Conservation (phyloP, 2,329 filamentous ascomycete genomes). For the Neoscytalidium dimidiatum region DNA sequence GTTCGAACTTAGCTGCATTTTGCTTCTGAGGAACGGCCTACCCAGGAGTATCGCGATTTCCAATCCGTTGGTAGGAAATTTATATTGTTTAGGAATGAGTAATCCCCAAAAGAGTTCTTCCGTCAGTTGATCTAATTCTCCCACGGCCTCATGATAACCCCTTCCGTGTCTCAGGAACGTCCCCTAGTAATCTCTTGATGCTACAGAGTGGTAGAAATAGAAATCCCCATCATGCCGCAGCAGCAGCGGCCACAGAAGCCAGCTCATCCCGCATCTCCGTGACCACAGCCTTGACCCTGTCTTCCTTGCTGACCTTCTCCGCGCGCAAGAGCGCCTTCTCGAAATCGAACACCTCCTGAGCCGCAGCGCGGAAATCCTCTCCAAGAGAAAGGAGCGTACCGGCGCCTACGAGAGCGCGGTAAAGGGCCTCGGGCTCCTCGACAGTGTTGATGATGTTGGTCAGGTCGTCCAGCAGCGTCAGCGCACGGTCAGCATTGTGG, state of each 20-base stretch:
- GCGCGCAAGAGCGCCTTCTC: conserved; percentile 49
- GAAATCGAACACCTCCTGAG: conserved; percentile 59
- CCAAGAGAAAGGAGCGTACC: conserved; percentile 73
- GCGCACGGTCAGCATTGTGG: conserved; percentile 48
- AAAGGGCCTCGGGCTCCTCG: conserved; percentile 79
- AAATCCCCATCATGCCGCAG: background rate
- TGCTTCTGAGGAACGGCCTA: too few relatives aligned
- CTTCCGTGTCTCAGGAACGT: too few relatives aligned
- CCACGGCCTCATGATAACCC: too few relatives aligned
- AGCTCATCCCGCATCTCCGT: conserved; percentile 59
- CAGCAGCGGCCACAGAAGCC: background rate
- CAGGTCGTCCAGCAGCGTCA: conserved; percentile 63
- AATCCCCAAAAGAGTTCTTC: too few relatives aligned
- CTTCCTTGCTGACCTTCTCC: conserved; percentile 58
- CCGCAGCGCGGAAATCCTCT: conserved; percentile 59
- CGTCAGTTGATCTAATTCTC: too few relatives aligned
- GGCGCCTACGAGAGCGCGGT: conserved; percentile 76
- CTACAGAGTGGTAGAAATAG: too few relatives aligned
- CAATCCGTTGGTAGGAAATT: too few relatives aligned
- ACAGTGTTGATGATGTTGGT: conserved; percentile 65
- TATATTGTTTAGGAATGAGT: too few relatives aligned
- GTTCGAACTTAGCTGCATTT: too few relatives aligned
- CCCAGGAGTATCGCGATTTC: too few relatives aligned
- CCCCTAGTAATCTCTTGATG: too few relatives aligned
- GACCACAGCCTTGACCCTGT: conserved; percentile 61